Base-by-base conservation (phyloP, 352 stramenopile species). In the Plasmopara muralis region DNA sequence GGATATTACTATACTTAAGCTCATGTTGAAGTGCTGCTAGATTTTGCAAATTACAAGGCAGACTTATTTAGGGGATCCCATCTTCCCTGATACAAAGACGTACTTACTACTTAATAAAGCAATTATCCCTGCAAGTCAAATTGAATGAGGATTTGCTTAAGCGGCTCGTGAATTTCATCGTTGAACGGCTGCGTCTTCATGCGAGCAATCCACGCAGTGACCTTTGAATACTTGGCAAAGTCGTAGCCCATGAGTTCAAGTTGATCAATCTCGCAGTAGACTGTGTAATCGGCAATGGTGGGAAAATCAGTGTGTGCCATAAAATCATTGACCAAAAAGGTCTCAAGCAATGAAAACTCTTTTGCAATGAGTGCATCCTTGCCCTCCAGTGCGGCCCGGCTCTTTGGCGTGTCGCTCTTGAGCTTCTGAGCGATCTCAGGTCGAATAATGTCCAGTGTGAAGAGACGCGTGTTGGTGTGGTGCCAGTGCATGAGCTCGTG, bases 401-500 rank as follows among this genome's bases (percentile, higher is more conserved):
- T 64, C 40, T 80, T 64, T 9, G 60, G 52, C 2, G 66, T 77
- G 3, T 71, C 70, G 2, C 25, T 43, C 8, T 67, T 63, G 7
- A 73, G 18, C 37, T 60, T 64, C 33, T 68, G 57, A 40, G 47
- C 28, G 39, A 80, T 49, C 31, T 67, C 44, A 20, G 66, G 74
- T 12, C 60, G 63, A 14, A 84, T 30, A 18, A 86, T 64, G 45
- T 78, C 63, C 6, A 68, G 43, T 39, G 77, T 85, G 48, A 77
- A 72, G 44, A 64, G 54, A 1, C 77, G 72, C 14, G 68, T 68
- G 54, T 75, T 77, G 29, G 60, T 80, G 70, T 86, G 75, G 60
- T 86, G 72, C 75, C 72, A 86, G 66, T 86, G 70, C 50, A 86
- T 43, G 61, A 81, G 84, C 62, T 86, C 60, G 56, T 86, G 68